Conservation (phyloP, 2,329 filamentous ascomycete genomes). For the Ophiostoma tasmaniense region DNA sequence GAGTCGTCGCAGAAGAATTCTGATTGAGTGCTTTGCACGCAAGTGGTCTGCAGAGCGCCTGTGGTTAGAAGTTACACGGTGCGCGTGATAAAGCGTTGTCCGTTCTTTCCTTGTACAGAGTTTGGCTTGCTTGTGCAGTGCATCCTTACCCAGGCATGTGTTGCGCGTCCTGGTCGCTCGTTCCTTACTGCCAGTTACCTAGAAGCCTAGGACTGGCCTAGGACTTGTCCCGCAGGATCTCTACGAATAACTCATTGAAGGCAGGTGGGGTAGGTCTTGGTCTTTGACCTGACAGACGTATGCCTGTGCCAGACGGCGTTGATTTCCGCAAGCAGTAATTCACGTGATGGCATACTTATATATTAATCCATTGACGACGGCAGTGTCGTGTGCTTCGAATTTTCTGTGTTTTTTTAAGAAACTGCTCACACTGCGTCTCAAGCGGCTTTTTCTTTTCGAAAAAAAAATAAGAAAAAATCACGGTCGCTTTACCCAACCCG, state of each 20-base stretch:
- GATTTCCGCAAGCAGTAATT: background rate
- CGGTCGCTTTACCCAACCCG: background rate
- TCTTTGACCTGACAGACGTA: background rate
- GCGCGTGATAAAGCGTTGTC: background rate
- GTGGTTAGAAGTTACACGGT: background rate
- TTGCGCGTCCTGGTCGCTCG: constrained; percentile 4
- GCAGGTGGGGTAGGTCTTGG: background rate
- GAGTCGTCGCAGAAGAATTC: background rate
- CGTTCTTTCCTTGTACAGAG: background rate
- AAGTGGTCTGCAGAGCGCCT: background rate
- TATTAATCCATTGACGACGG: background rate
- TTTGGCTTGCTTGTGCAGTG: background rate
- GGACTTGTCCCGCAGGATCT: constrained; percentile 7
- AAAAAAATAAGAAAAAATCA: background rate
- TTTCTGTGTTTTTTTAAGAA: no score
- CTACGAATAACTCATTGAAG: constrained; percentile 3
- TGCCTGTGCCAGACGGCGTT: background rate
- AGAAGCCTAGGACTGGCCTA: background rate
- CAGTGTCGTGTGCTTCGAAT: background rate
- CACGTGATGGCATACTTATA: background rate
- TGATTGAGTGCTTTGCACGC: background rate
- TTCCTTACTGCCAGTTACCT: background rate
- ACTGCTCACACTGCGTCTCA: no score
- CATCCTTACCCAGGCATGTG: background rate
- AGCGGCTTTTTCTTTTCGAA: background rate